Base-by-base conservation (phyloP, 2,329 filamentous ascomycete species). In the Paramyrothecium roridum region DNA sequence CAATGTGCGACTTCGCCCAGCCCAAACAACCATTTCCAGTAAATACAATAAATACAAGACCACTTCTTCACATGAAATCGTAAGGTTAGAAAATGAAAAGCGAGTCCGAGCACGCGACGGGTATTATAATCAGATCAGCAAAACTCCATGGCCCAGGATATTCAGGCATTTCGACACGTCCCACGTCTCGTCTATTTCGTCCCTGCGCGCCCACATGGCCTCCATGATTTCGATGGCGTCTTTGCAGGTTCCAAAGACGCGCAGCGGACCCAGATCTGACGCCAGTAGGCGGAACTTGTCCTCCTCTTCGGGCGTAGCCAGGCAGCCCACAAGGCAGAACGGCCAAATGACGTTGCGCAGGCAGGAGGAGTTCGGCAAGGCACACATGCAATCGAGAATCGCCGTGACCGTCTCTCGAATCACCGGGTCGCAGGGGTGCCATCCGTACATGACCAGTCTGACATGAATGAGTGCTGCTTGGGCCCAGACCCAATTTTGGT, bases 381-480 rank as follows among this genome's bases (percentile, higher is more conserved):
- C 59, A 16, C 63, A 57, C 8, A 80, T 61, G 51, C 77, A 62
- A 12, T 70, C 63, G 1, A 69, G 70, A 54, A 71, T 68, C 40
- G 60, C 65, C 57, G 62, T 46, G 59, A 77, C 65, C 21, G 67
- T 58, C 22, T 59, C 56, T 3, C 69, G 69, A 2, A 80, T 73
- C 52, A 80, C 77, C 0, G 68, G 64, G 49, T 69, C 74, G 0
- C 72, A 71, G 0, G 79, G 78, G 57, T 80, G 78, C 80, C 79
- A 82, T 3, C 80, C 80, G 1, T 72, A 75, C 3, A 80, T 69
- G 20, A 82, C 77, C 3, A 80, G 74, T 13, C 71, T 67, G 13
- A 82, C 72, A 56, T 82, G 82, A 8, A 74, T 72, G 2, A 80
- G 67, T 1, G 76, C 69, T 1, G 77, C 78, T 48, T 79, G 72